A percentile compares a stretch with the other conserved stretches of the same genome.
Conservation (phyloP, 2,329 filamentous ascomycete genomes). For the Aspergillus awamori region DNA sequence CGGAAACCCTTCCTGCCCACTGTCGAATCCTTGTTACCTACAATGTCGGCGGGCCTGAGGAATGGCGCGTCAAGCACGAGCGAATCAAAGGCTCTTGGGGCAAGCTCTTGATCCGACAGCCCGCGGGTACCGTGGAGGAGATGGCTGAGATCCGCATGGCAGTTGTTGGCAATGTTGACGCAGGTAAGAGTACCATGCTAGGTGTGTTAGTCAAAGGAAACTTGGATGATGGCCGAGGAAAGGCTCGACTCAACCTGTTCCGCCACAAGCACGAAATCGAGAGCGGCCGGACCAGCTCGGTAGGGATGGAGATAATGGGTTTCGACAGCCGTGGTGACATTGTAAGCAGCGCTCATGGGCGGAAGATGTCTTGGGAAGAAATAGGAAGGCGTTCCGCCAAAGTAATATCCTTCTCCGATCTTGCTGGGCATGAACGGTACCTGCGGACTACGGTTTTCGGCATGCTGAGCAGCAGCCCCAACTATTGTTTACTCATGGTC, state of each 20-base stretch:
- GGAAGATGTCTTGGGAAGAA: slow-evolving; percentile 94
- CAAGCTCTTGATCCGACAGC: slow-evolving; percentile 81
- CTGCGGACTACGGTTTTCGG: slow-evolving; percentile 96
- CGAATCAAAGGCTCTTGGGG: slow-evolving; percentile 77
- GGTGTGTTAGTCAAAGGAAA: slow-evolving; percentile 95
- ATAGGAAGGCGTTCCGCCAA: slow-evolving; percentile 93
- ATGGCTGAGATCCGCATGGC: slow-evolving; percentile 96
- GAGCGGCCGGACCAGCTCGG: slow-evolving; percentile 90
- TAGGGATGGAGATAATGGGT: slow-evolving; percentile 98
- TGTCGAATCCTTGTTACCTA: slow-evolving; percentile 85
- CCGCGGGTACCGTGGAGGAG: slow-evolving; percentile 74
- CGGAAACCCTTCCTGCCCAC: slow-evolving; percentile 68
- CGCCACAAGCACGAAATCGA: slow-evolving; percentile 98
- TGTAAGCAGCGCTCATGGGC: slow-evolving; percentile 77
- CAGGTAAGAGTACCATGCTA: slow-evolving; percentile 93
- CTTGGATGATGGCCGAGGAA: slow-evolving; percentile 90
- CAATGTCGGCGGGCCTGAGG: slow-evolving; percentile 78
- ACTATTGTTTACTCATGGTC: slow-evolving; percentile 98
- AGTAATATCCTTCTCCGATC: slow-evolving; percentile 93
- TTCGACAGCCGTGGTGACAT: slow-evolving; percentile 87
- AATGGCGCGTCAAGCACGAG: slow-evolving; percentile 65
- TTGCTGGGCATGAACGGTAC: slow-evolving; percentile 95
- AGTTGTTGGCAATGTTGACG: slow-evolving; percentile 96
- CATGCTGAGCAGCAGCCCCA: slow-evolving; percentile 88
- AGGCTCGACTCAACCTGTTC: slow-evolving; percentile 92